phyloP scores from a whole-genome alignment of 805 yeast species.

The Starmera amethionina region DNA sequence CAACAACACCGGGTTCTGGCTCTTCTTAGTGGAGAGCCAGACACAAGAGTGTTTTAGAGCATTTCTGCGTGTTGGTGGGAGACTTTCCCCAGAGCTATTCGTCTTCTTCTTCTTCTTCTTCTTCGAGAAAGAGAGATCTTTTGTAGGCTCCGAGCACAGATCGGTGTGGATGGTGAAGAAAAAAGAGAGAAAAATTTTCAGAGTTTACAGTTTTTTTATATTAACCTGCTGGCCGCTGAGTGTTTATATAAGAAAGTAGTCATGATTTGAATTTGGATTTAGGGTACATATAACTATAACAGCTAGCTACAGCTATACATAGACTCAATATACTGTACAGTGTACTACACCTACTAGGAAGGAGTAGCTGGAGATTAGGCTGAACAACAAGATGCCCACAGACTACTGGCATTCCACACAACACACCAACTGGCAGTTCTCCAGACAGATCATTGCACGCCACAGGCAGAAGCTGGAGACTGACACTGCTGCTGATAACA shows the following conservation, averaged over 20 bases:
- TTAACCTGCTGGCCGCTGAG: too few species aligned
- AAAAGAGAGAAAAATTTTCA: slow-evolving; percentile 6
- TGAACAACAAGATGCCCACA: too few species aligned
- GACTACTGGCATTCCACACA: slow-evolving; percentile 86
- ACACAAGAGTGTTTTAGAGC: slow-evolving; percentile 31
- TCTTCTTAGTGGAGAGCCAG: slow-evolving; percentile 23
- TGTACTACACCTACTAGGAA: too few species aligned
- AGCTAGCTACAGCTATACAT: too few species aligned
- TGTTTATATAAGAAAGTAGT: too few species aligned
- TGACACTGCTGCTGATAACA: slow-evolving; percentile 21
- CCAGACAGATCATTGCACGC: slow-evolving; percentile 44
- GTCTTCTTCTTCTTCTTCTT: too few species aligned
- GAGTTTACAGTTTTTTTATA: too few species aligned
- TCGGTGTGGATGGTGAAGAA: slow-evolving; percentile 35
- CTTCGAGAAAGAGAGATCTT: slow-evolving; percentile 23
- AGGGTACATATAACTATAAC: too few species aligned
- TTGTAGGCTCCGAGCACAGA: slow-evolving; percentile 49
- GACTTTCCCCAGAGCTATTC: slow-evolving; percentile 76
- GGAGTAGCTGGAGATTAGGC: too few species aligned
- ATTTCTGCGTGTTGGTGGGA: slow-evolving; percentile 77
- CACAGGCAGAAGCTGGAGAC: slow-evolving; percentile 32
- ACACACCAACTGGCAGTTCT: slow-evolving; percentile 70
- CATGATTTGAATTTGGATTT: too few species aligned
- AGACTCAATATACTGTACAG: too few species aligned
- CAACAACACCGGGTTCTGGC: background rate